Base-by-base conservation (phyloP, 2,329 filamentous ascomycete genomes). In the Ilyonectria robusta region DNA sequence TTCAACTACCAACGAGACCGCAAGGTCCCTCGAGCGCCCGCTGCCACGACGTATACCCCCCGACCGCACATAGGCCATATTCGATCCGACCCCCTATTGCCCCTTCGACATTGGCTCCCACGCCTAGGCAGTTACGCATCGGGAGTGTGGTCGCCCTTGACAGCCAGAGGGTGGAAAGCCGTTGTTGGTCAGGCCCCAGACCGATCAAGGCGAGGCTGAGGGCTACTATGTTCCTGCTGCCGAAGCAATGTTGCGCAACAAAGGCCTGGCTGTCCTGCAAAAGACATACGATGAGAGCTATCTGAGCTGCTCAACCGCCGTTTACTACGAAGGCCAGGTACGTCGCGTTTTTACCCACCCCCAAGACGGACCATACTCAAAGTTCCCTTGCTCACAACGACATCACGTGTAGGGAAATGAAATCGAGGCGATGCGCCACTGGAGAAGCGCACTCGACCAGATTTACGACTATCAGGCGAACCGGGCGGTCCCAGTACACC, bases 271-370 rank as follows among this genome's bases (percentile, higher is more conserved):
- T 81, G 90, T 91, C 69, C 90, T 98, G 81, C 95, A 98, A 84
- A 98, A 97, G 88, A 97, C 94, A 62, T 98, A 98, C 83, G 95
- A 98, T 84, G 94, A 98, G 81, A 95, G 93, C 81, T 98, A 97
- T 83, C 84, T 98, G 75, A 94, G 92, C 78, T 98, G 95, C 82
- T 98, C 95, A 15, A 98, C 95, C 2, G 95, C 95, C 44, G 93
- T 97, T 59, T 98, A 97, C 83, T 98, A 97, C 81, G 96, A 99
- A 84, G 90, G 92, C 79, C 92, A 97, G 89, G 94, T 97, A 83
- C 61, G 75, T 72, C 37, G 35, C 40, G 19, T 47, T 17, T 19
- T 37, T 50, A 19, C 15, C 10, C 31, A 54, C 11, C 29, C 26
- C 63, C 29, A 33, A 46, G 26, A 21, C 26, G 1, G 26, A 23